phyloP scores from a whole-genome alignment of 495 filamentous ascomycete species.

The Cercophora samala region DNA sequence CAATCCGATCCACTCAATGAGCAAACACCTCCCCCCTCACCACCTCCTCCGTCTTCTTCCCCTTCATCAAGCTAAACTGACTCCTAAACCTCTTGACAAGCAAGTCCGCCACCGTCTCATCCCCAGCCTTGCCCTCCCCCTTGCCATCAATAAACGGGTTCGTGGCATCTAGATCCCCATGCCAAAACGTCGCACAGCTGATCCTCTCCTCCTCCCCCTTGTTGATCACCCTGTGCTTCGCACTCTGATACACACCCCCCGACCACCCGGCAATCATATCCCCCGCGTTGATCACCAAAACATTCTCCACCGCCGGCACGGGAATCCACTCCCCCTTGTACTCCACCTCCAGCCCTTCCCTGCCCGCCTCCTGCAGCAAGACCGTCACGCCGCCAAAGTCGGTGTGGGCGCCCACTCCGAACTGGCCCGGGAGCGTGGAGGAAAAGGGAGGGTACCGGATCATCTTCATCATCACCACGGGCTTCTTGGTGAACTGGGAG shows the following conservation, averaged over 20 bases:
- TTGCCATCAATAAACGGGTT: background rate
- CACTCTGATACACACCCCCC: constrained; percentile 37
- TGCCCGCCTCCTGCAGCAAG: constrained; percentile 33
- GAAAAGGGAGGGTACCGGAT: constrained; percentile 43
- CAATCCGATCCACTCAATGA: no score
- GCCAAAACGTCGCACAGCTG: constrained; percentile 36
- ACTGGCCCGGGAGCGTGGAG: constrained; percentile 38
- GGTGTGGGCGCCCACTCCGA: constrained; percentile 38
- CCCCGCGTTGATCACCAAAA: constrained; percentile 47
- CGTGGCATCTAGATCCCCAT: constrained; percentile 27
- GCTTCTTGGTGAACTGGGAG: constrained; percentile 45
- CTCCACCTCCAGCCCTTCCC: constrained; percentile 43
- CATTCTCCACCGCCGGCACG: constrained; percentile 36
- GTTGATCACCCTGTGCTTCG: constrained; percentile 41
- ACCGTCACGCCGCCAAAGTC: constrained; percentile 37
- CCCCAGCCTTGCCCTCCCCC: background rate
- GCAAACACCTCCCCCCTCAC: no score
- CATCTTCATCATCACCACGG: constrained; percentile 41
- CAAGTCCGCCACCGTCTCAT: constrained; percentile 23
- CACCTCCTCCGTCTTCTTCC: no score
- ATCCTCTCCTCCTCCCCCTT: constrained; percentile 28
- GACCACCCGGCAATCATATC: constrained; percentile 43
- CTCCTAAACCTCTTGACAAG: constrained; percentile 13
- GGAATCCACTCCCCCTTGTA: constrained; percentile 39
- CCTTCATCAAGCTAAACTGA: constrained; percentile 6